Evolutionary conservation across 768 basidiomycete genomes (phyloP).

Genomic region (Boletus patriciae): DNA sequence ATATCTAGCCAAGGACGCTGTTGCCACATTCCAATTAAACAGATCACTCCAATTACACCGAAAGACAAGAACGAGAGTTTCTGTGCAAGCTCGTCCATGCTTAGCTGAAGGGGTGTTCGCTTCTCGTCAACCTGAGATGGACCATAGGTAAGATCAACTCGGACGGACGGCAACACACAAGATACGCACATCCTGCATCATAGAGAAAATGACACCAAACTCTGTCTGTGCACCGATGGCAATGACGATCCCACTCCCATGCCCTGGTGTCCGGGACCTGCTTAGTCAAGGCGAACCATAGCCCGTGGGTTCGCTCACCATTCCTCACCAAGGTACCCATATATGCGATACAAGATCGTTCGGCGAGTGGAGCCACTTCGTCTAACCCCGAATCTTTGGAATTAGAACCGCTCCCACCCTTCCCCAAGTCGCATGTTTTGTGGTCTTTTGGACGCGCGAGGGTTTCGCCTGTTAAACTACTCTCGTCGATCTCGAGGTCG

Average conservation of each 20-base stretch:
- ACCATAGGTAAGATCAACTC: background rate
- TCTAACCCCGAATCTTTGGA: conserved; percentile 36
- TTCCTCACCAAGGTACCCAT: conserved; percentile 96
- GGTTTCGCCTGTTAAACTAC: conserved; percentile 93
- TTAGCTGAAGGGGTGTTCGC: conserved; percentile 87
- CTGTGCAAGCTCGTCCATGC: conserved; percentile 96
- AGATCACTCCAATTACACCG: conserved; percentile 91
- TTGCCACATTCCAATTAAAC: conserved; percentile 85
- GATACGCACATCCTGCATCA: conserved; percentile 89
- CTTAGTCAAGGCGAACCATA: conserved; percentile 1
- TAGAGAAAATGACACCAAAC: conserved; percentile 94
- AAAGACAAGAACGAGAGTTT: conserved; percentile 89
- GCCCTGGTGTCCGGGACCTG: conserved; percentile 43
- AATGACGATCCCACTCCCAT: conserved; percentile 85
- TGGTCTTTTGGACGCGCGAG: conserved; percentile 68
- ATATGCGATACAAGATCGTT: conserved; percentile 84
- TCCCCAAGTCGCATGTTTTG: conserved; percentile 52
- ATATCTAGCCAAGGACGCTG: conserved; percentile 90
- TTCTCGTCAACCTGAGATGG: conserved; percentile 68
- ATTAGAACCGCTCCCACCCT: conserved; percentile 10
- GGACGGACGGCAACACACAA: background rate
- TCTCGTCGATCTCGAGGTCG: conserved; percentile 94
- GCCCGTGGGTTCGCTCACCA: conserved; percentile 45
- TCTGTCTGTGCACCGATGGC: conserved; percentile 85
- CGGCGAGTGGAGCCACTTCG: conserved; percentile 63